Evolutionary conservation across 2,329 filamentous ascomycete species (phyloP).

Genomic region (Colletotrichum musicola): DNA sequence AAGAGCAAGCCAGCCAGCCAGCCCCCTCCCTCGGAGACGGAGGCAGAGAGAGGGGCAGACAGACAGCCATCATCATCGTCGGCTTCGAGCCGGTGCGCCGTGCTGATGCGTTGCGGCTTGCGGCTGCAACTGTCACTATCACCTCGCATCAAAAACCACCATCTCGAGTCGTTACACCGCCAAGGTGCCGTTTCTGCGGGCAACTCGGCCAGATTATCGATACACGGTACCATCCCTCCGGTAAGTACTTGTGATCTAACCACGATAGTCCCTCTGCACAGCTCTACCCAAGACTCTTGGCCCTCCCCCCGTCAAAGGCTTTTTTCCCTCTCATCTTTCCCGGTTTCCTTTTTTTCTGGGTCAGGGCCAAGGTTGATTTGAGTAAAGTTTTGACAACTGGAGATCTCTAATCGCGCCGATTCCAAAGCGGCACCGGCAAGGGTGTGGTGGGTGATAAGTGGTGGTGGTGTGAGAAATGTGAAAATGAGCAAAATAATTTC

Average conservation of each 20-base stretch:
- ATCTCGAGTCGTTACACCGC: slow-evolving; percentile 34
- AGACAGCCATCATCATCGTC: background rate
- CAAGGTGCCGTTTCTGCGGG: slow-evolving; percentile 29
- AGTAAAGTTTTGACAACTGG: background rate
- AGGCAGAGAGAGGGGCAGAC: background rate
- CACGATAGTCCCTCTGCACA: no score
- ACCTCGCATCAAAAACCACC: slow-evolving; percentile 1
- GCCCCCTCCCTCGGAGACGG: no score
- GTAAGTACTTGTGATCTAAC: background rate
- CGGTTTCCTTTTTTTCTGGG: slow-evolving; percentile 17
- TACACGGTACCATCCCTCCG: slow-evolving; percentile 5
- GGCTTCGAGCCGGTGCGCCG: background rate
- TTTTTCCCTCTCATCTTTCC: background rate
- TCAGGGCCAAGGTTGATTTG: no score
- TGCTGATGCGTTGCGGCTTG: background rate
- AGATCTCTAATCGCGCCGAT: slow-evolving; percentile 13
- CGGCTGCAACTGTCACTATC: slow-evolving; percentile 2
- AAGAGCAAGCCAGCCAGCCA: no score
- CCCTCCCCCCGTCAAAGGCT: slow-evolving; percentile 30
- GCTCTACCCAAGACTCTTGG: slow-evolving; percentile 32
- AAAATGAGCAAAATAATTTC: no score
- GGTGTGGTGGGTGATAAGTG: no score
- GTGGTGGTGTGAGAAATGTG: no score
- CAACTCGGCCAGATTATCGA: slow-evolving; percentile 32
- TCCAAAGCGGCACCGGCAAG: slow-evolving; percentile 13